Percentiles rank a stretch among this genome's conserved stretches.
phyloP scores from a whole-genome alignment of 768 basidiomycete genomes.

The Mycena haematopus region DNA sequence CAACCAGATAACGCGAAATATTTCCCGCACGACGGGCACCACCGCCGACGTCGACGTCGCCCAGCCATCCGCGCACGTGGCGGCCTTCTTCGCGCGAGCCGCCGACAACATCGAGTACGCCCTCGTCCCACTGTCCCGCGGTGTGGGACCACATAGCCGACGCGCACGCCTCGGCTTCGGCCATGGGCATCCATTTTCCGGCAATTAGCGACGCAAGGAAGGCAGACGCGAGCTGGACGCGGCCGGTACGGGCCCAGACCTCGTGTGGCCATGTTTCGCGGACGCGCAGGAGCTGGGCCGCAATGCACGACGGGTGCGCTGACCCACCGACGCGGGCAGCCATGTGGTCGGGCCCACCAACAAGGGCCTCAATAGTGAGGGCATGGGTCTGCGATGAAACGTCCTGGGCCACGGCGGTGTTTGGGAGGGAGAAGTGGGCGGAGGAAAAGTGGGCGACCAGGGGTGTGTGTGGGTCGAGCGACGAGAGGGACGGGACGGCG shows the following conservation, averaged over 20 bases:
- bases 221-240: conserved; percentile 78
- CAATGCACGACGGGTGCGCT: conserved; percentile 70
- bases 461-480: conserved; percentile 73
- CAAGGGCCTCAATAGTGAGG: conserved; percentile 72
- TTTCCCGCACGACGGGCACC: conserved; percentile 69
- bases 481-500: conserved; percentile 72
- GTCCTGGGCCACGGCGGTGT: conserved; percentile 78
- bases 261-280: conserved; percentile 81
- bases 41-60: conserved; percentile 77
- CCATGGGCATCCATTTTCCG: conserved; percentile 75
- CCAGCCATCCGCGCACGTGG: conserved; percentile 78
- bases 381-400: conserved; percentile 84
- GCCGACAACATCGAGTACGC: conserved; percentile 77
- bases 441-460: conserved; percentile 73
- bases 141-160: conserved; percentile 79
- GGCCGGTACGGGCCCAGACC: conserved; percentile 79
- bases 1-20: conserved; percentile 76
- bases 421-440: conserved; percentile 72
- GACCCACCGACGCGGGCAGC: conserved; percentile 76
- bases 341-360: conserved; percentile 83
- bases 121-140: conserved; percentile 69
- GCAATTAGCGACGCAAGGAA: conserved; percentile 75
- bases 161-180: conserved; percentile 78
- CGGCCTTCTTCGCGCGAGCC: conserved; percentile 77
- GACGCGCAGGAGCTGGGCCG: conserved; percentile 78